These are phyloP conservation scores for Saccharomyces pastorianus DNA, from an alignment of 1,139 yeast genomes.

Conservation along the genomic window DNA sequence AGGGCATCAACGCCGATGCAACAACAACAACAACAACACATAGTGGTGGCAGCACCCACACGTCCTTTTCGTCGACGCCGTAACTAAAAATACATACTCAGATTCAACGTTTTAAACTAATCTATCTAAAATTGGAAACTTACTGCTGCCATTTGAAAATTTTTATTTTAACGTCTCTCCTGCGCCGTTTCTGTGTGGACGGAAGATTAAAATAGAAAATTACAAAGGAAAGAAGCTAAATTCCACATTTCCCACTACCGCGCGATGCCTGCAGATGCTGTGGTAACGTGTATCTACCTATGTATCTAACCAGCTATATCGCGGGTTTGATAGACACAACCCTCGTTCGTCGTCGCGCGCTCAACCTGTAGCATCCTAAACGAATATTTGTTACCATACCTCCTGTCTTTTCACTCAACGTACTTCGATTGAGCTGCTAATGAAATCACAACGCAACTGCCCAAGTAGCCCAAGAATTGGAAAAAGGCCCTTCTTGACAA, in stretches of 20 bases:
- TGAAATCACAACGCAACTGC: constrained; percentile 30
- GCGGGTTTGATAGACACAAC: background rate
- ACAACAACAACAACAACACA: background rate
- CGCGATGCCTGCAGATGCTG: background rate
- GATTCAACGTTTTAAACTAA: background rate
- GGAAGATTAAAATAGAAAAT: background rate
- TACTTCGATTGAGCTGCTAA: constrained; percentile 26
- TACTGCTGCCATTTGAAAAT: background rate
- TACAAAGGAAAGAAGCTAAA: background rate
- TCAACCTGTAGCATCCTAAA: too few relatives aligned
- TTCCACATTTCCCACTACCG: background rate
- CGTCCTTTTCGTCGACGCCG: background rate
- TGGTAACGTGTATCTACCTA: background rate
- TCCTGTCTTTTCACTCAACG: constrained; percentile 8
- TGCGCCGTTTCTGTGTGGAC: background rate
- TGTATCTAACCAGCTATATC: background rate
- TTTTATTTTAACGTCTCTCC: background rate
- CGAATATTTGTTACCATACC: background rate
- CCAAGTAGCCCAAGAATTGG: constrained; percentile 29
- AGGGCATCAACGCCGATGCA: background rate
- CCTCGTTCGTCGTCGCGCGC: background rate
- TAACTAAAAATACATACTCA: background rate
- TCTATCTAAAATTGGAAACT: background rate
- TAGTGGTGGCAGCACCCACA: too few relatives aligned
- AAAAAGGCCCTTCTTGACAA: constrained; percentile 31